phyloP scores from a whole-genome alignment of 371 early-diverging fungal genomes.

The Massospora cicadina region DNA sequence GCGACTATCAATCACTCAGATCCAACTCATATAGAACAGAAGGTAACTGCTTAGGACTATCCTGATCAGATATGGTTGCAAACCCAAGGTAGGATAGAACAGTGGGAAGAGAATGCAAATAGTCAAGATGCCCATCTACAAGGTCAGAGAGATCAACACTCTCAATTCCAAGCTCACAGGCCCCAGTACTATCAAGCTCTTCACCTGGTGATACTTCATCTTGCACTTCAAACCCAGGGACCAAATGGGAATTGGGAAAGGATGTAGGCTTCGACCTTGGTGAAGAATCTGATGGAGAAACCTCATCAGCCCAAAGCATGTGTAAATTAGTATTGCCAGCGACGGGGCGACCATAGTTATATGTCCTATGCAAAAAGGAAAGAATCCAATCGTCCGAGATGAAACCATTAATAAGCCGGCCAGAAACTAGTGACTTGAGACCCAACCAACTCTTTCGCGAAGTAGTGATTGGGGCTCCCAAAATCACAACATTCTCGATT shows the following conservation, averaged over 20 bases:
- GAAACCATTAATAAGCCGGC: slow-evolving; percentile 80
- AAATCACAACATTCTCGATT: slow-evolving; percentile 23
- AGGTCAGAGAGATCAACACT: slow-evolving; percentile 2
- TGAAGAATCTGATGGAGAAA: background rate
- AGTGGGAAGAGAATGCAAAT: background rate
- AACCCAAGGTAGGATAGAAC: background rate
- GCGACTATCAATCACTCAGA: no score
- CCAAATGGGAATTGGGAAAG: background rate
- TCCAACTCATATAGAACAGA: no score
- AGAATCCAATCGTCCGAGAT: slow-evolving; percentile 77
- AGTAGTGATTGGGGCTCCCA: slow-evolving; percentile 41
- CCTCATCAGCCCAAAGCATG: background rate
- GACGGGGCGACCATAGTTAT: background rate
- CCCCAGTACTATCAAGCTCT: background rate
- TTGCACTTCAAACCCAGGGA: background rate
- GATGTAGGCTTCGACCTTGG: no score
- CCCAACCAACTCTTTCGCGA: slow-evolving; percentile 26
- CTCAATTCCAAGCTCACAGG: background rate
- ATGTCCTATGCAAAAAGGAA: slow-evolving; percentile 23
- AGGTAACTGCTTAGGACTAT: no score
- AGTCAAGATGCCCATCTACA: slow-evolving; percentile 5
- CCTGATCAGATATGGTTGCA: background rate
- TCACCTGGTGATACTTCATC: background rate
- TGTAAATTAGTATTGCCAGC: slow-evolving; percentile 5
- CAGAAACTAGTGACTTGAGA: slow-evolving; percentile 45